A percentile compares a stretch with the other conserved stretches of the same genome.
phyloP scores from a whole-genome alignment of 208 protist genomes.

The Wallacemonas sp. region DNA sequence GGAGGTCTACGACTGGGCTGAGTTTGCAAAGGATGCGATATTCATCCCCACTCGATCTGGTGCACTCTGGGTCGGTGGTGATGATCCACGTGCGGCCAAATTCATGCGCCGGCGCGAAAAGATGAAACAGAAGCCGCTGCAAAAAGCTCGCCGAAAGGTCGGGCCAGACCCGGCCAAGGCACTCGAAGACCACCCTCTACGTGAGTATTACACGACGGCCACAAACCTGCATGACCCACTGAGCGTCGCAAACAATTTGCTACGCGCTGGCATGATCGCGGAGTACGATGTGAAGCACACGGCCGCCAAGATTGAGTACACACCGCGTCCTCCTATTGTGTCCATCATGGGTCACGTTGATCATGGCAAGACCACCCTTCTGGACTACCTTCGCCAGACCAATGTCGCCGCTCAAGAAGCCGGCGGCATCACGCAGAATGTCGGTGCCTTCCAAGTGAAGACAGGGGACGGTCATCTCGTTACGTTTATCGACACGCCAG shows the following conservation, averaged over 20 bases:
- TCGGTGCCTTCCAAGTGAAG: conserved; percentile 91
- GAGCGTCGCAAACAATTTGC: conserved; percentile 75
- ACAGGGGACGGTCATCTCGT: conserved; percentile 59
- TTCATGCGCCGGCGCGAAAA: conserved; percentile 78
- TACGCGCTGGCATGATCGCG: conserved; percentile 72
- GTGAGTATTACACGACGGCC: conserved; percentile 86
- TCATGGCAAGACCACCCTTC: conserved; percentile 97
- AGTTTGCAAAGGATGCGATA: conserved; percentile 88
- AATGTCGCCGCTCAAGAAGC: conserved; percentile 94
- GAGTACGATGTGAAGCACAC: conserved; percentile 88
- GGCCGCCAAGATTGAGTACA: conserved; percentile 75
- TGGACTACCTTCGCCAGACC: conserved; percentile 94
- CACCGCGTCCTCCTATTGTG: conserved; percentile 92
- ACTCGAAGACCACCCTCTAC: conserved; percentile 82
- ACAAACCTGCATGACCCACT: conserved; percentile 82
- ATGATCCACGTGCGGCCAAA: conserved; percentile 79
- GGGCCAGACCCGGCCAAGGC: conserved; percentile 69
- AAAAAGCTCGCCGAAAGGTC: conserved; percentile 70
- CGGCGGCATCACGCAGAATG: conserved; percentile 98
- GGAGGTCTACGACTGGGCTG: conserved; percentile 85
- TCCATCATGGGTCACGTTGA: conserved; percentile 99
- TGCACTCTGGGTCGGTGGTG: conserved; percentile 83
- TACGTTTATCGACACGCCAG: conserved; percentile 98
- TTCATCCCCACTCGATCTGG: conserved; percentile 85
- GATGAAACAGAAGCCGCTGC: conserved; percentile 83